Base-by-base conservation (phyloP, 371 early-diverging fungal genomes). In the Mucor mucedo region DNA sequence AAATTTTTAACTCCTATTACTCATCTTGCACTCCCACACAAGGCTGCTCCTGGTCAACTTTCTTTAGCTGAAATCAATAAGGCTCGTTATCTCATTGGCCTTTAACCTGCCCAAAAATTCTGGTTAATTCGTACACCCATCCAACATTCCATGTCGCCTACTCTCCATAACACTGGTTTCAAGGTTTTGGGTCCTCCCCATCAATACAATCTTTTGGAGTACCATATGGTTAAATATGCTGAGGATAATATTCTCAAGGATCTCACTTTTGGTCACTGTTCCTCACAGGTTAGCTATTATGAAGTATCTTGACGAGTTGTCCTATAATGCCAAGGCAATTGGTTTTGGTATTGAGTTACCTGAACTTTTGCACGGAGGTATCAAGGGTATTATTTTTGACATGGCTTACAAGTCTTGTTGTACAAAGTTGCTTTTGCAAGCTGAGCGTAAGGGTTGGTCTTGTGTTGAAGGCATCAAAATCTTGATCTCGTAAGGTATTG, bases 41-140 rank as follows among this genome's bases (percentile, higher is more conserved):
- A 87, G 44, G 97, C 98, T 3, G 98, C 98, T 2, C 96, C 97
- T 9, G 98, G 98, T 33, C 98, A 98, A 76, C 84, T 98, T 29
- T 87, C 92, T n/a, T 81, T 95, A 3, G 73, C 73, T 27, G 89
- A 96, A 68, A 95, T 98, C 63, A 78, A 92, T 67, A 70, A 80
- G 44, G 85, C 91, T 0, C 88, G 93, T 3, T 73, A 84, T 33
- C 70, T 88, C 11, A 63, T 91, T 9, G 98, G 98, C 2, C 70
- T 90, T 44, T 65, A 91, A 39, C 84, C 90, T 2, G 58, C 85
- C 3, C 83, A 85, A 65, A 76, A 87, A 44, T 95, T 89, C 73
- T 93, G 88, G 77, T 76, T 98, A 41, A 93, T 96, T 68, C 98
- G 98, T 21, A 81, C 86, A 0, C 98, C 98, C 4, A 96, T 98